Base-by-base conservation (phyloP, 495 filamentous ascomycete species). In the Aspergillus hancockii region DNA sequence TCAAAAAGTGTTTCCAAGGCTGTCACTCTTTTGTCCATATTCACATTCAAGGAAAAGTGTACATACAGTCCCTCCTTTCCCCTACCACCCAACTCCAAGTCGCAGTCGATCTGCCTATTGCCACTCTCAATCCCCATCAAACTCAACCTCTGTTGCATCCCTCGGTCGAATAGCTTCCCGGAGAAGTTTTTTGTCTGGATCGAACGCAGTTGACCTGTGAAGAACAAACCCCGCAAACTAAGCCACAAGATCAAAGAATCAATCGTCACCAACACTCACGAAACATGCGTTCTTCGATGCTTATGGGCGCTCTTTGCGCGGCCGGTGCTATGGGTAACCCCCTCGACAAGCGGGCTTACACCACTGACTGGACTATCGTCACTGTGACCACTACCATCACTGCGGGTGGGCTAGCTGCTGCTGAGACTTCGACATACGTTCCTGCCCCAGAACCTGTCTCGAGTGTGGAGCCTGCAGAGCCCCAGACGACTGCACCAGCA, bases 281-380 rank as follows among this genome's bases (percentile, higher is more conserved):
- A 75, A 84, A 81, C 36, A 94, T 95, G 91, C 90, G 84, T 72
- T 85, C 80, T 55, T 86, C 88, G 32, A 67, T 85, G 55, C 53
- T 90, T 54, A 60, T 90, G 63, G 79, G 84, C 66, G 80, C 82
- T 46, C 74, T 88, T 67, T 79, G 83, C 70, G 88, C 85, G 51
- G 73, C 83, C 59, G 75, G 88, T 72, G 83, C 80, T 52, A 63
- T 84, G 61, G 86, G 83, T 58, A 77, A 71, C 52, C 89, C 88
- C 19, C 46, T 70, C 57, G 76, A 83, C 57, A 79, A 82, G 72
- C 82, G 84, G 55, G 78, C 75, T 63, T 66, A 81, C 52, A 75
- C 82, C 63, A 84, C 79, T 51, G 75, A 83, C 28, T 76, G 80
- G 70, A 82, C 85, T 31, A 67, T 77, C 31, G 81, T 88, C 49